Conservation (phyloP, 495 filamentous ascomycete genomes). For the Hyaloscypha hepaticicola region DNA sequence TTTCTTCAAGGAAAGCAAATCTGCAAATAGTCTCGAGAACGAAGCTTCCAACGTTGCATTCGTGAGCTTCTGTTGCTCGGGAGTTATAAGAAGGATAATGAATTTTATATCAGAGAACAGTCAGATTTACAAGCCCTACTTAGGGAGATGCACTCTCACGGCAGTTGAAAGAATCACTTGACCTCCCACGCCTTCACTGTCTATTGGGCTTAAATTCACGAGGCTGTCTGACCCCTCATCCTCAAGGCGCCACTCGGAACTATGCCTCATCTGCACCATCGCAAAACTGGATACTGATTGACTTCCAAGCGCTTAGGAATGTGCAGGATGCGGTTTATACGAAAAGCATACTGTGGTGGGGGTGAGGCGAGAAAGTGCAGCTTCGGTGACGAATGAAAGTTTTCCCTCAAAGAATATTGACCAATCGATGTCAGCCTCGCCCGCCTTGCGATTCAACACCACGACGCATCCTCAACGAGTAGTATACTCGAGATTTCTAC, state of each 20-base stretch:
- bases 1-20: not conserved
- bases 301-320: not conserved
- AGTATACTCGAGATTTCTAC: not conserved
- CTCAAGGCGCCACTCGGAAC: constrained; percentile 2
- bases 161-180: not conserved
- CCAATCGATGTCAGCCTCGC: constrained; percentile 13
- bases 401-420: not conserved
- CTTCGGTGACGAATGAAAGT: not conserved
- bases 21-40: too few species aligned
- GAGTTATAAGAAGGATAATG: not conserved
- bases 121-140: not conserved
- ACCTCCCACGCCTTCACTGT: not conserved
- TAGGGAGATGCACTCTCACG: not conserved
- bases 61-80: too few species aligned
- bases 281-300: not conserved
- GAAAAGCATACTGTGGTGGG: too few species aligned
- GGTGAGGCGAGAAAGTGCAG: not conserved
- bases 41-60: not conserved
- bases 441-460: constrained; percentile 16
- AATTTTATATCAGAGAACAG: not conserved
- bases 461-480: not conserved
- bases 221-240: constrained; percentile 1
- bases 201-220: constrained; percentile 5
- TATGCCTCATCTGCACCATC: not conserved
- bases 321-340: too few species aligned